These are phyloP conservation scores for Exophiala alcalophila DNA, from an alignment of 2,329 filamentous ascomycete genomes.

Conservation along the genomic window DNA sequence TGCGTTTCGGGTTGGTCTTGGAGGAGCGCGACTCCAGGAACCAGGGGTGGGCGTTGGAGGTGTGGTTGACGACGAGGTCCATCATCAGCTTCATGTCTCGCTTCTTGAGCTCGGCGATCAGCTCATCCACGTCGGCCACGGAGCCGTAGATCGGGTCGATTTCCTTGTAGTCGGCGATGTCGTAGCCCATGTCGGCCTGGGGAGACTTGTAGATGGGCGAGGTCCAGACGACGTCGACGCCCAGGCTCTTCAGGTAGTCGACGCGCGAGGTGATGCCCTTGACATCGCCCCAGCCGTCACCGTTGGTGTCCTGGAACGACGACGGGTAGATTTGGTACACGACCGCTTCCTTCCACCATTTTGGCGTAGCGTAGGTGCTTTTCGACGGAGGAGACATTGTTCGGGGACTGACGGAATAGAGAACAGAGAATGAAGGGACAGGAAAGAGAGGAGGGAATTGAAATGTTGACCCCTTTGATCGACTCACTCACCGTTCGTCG, in stretches of 20 bases:
- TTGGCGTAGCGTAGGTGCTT: conserved; percentile 21
- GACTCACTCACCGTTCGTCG: neutral
- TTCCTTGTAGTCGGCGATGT: conserved; percentile 43
- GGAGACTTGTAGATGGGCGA: conserved; percentile 52
- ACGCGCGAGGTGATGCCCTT: conserved; percentile 63
- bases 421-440: neutral
- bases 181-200: conserved; percentile 53
- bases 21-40: conserved; percentile 65
- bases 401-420: neutral
- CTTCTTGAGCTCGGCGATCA: conserved; percentile 44
- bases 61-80: conserved; percentile 49
- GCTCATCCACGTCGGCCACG: conserved; percentile 45
- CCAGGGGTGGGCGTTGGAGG: conserved; percentile 52
- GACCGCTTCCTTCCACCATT: conserved; percentile 58
- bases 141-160: conserved; percentile 50
- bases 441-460: neutral
- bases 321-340: conserved; percentile 61
- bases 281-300: conserved; percentile 62
- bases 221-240: conserved; percentile 60
- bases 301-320: conserved; percentile 50
- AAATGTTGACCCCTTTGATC: too few relatives aligned
- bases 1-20: conserved; percentile 60
- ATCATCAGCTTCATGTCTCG: conserved; percentile 51
- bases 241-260: conserved; percentile 62
- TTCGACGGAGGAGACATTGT: conserved; percentile 13